Percentiles rank a stretch among this genome's conserved stretches.
These are phyloP conservation scores for Solanum sejunctum DNA, from an alignment of 257 asterid genomes.

Conservation along the genomic window DNA sequence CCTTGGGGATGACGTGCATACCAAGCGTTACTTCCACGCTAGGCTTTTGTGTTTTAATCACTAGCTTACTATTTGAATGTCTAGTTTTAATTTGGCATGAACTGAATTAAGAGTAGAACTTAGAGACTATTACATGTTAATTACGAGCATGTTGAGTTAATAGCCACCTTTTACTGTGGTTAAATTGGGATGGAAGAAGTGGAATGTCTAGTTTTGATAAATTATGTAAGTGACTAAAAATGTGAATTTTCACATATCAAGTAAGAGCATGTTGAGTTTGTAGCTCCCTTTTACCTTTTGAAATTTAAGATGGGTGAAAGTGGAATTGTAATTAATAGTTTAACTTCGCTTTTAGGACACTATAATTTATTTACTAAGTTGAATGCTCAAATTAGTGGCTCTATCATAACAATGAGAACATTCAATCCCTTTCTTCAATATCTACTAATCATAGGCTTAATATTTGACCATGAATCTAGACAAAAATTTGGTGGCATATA, in stretches of 20 bases:
- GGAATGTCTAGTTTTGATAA: background rate
- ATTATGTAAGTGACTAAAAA: background rate
- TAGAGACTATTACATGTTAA: background rate
- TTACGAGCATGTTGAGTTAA: background rate
- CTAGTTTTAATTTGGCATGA: background rate
- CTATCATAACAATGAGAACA: background rate
- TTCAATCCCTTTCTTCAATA: background rate
- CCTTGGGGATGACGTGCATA: background rate
- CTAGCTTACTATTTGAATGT: background rate
- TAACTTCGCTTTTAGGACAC: background rate
- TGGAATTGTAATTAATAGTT: background rate
- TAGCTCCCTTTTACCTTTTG: background rate
- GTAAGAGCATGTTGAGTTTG: background rate
- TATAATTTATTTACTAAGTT: background rate
- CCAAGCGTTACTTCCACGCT: background rate
- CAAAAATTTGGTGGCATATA: background rate
- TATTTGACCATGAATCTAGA: background rate
- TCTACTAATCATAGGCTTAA: background rate
- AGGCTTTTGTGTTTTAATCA: background rate
- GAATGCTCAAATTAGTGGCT: background rate
- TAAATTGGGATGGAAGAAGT: background rate
- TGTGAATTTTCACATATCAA: background rate
- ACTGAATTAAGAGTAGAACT: background rate
- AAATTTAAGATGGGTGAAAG: background rate
- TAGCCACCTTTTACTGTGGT: background rate